Evolutionary conservation across 1,284 basidiomycete species (phyloP).

Genomic region (Pyrrhoderma lamaoense): DNA sequence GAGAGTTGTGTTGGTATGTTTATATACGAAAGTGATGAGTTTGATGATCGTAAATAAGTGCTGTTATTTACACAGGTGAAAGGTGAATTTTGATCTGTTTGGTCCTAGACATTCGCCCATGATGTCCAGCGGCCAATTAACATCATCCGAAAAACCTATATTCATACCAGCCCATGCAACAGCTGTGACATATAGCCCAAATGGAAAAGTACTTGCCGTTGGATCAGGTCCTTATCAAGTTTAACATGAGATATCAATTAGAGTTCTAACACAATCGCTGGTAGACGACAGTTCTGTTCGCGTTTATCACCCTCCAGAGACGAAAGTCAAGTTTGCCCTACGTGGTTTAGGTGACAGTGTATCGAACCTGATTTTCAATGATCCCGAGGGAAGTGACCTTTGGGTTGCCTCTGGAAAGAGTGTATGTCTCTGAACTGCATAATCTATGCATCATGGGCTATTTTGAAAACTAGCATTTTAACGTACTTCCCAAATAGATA

Average conservation of each 20-base stretch:
- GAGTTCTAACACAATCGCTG: constrained; percentile 1
- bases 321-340: constrained; percentile 57
- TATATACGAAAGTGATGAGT: too few relatives aligned
- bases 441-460: neutral
- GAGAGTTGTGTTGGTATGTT: too few relatives aligned
- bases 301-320: constrained; percentile 51
- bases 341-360: constrained; percentile 49
- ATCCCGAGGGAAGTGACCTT: constrained; percentile 26
- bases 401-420: constrained; percentile 57
- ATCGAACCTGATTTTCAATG: constrained; percentile 45
- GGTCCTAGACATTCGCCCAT: too few relatives aligned
- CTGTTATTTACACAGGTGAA: too few relatives aligned
- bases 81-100: too few relatives aligned
- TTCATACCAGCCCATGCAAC: constrained; percentile 10
- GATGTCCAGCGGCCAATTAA: too few relatives aligned
- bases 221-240: constrained; percentile 39
- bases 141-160: neutral
- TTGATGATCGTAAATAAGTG: too few relatives aligned
- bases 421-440: constrained; percentile 34
- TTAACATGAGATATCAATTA: neutral
- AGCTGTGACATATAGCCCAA: constrained; percentile 5
- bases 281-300: constrained; percentile 66
- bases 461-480: neutral
- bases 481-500: neutral
- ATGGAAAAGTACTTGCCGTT: constrained; percentile 22